Base-by-base conservation (phyloP, 805 yeast genomes). In the Starmerella geochares region DNA sequence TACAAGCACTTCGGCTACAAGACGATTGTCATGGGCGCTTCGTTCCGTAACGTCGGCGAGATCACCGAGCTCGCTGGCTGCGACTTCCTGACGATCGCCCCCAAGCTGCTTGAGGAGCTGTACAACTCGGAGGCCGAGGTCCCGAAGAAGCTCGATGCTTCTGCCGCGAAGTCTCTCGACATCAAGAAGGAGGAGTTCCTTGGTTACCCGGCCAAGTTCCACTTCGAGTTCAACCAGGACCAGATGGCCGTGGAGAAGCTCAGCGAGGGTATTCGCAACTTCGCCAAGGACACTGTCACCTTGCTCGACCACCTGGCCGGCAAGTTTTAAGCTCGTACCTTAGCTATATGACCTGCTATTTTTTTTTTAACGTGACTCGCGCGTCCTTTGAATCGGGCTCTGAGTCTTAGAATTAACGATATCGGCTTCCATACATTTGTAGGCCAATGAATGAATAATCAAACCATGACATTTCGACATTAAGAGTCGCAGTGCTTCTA, bases 21-120 rank as follows among this genome's bases (percentile, higher is more conserved):
- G 64, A 92, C 99, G 69, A 88, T 92, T 67, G 97, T 92, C 66
- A 92, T 92, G 99, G 99, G 98, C 72, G 99, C 99, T 54, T 90
- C 97, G 53, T 90, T 92, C 87, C 90, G 99, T 81, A 92, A 88
- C 77, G 71, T 74, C 56, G 95, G 87, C 61, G 98, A 90, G 75
- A 86, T 92, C 72, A 83, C 81, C 71, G 95, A 94, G 62, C 77
- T 92, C 63, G 96, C 98, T 53, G 99, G 99, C 70, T 81, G 86
- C 66, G 99, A 92, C 70, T 87, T 74, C 79, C 77, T 92, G 72
- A 92, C 99, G 67, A 87, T 92, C 64, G 77, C 97, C 62, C 97
- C 97, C 68, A 78, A 76, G 66, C 76, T 92, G 64, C 80, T 92
- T 69, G 96, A 90, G 72, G 83, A 85, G 72, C 79, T 90, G 66